Evolutionary conservation across 2,329 filamentous ascomycete genomes (phyloP).

Genomic region (Tolypocladium amazonense): DNA sequence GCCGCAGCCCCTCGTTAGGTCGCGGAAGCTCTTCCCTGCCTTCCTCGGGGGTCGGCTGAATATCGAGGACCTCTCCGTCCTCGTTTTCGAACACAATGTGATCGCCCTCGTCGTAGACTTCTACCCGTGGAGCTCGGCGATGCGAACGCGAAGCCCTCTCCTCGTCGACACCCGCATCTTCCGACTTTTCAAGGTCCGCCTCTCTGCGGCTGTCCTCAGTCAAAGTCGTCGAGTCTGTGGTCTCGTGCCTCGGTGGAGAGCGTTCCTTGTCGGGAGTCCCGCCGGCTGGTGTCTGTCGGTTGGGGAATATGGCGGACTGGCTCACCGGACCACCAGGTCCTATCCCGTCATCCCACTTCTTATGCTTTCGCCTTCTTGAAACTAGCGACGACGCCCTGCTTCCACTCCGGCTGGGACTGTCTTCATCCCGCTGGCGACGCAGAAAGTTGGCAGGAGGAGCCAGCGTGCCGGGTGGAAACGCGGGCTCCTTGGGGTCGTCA

Average conservation of each 20-base stretch:
- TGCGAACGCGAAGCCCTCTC: neutral
- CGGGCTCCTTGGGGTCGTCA: slow-evolving; percentile 49
- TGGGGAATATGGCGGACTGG: slow-evolving; percentile 79
- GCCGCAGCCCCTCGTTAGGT: slow-evolving; percentile 1
- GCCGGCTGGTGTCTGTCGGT: slow-evolving; percentile 23
- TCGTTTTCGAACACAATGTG: slow-evolving; percentile 74
- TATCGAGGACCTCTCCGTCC: slow-evolving; percentile 74
- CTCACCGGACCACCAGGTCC: slow-evolving; percentile 80
- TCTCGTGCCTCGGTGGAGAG: slow-evolving; percentile 16
- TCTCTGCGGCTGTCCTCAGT: slow-evolving; percentile 21
- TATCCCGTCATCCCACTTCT: slow-evolving; percentile 59
- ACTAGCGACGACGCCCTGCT: slow-evolving; percentile 51
- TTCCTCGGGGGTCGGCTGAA: slow-evolving; percentile 28
- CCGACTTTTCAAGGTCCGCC: slow-evolving; percentile 14
- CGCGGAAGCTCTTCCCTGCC: neutral
- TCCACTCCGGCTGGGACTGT: slow-evolving; percentile 37
- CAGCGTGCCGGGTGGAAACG: slow-evolving; percentile 58
- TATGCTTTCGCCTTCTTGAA: slow-evolving; percentile 53
- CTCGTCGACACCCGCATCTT: slow-evolving; percentile 11
- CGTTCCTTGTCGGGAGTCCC: slow-evolving; percentile 18
- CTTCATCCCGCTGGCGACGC: slow-evolving; percentile 72
- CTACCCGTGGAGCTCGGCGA: slow-evolving; percentile 27
- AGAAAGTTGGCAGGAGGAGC: slow-evolving; percentile 70
- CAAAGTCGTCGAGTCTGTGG: slow-evolving; percentile 21
- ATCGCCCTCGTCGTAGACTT: slow-evolving; percentile 73